Base-by-base conservation (phyloP, 192 early-diverging fungal species). In the Allomyces arbusculus region DNA sequence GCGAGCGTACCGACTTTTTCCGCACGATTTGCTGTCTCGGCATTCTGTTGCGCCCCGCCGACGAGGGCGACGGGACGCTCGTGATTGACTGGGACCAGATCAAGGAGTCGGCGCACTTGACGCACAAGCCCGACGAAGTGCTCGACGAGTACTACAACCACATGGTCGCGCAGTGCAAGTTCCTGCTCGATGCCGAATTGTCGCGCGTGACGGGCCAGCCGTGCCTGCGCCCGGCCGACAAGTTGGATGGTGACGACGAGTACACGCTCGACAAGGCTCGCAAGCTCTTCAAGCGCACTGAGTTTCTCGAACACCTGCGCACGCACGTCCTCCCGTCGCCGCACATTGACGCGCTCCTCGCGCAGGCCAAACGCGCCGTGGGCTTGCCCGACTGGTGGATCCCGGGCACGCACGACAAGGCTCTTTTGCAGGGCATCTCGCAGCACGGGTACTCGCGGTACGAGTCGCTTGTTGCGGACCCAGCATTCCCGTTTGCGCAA, bases 331-430 rank as follows among this genome's bases (percentile, higher is more conserved):
- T 58, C 16, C 50, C 50, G 50, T n/a, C 20, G 50, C 50, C 50
- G 16, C 77, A 79, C 66, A 63, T 83, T 23, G 73, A 78, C 22
- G 69, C 66, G 10, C 70, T 75, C 24, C 71, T 83, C 43, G 67
- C 73, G 23, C 68, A 64, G 12, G 74, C 79, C 8, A 73, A 78
- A 23, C 76, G 79, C 11, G 78, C 79, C 19, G 78, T 76, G 24
- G 77, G 78, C n/a, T 62, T 83, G 40, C 82, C 82, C 16, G n/a
- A 62, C 44, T 91, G 89, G 89, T 91, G 89, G 89, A 75, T 73
- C 28, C 74, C 82, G 44, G 76, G 81, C 19, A 74, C 78, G 14
- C 81, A 87, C 64, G 89, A 91, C 65, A 71, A 71, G 25, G 79
- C 77, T 24, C 84, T 89, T 63, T 69, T 91, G 63, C 73, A 76